Conservation (phyloP, 306 rosid genomes). For the Arachis hypogaea region DNA sequence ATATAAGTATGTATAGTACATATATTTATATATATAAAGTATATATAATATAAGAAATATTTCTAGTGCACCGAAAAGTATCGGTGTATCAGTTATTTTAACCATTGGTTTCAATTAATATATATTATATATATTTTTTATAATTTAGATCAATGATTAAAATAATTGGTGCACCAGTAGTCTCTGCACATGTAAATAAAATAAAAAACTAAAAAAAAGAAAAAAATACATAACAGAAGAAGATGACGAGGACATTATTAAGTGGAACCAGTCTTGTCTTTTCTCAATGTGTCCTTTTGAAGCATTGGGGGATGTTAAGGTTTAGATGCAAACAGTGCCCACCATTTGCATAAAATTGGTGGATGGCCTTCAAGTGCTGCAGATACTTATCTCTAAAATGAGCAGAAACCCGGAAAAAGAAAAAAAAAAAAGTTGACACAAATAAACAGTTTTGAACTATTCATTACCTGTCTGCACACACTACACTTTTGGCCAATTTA, state of each 20-base stretch:
- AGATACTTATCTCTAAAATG: neutral
- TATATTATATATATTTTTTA: too few species aligned
- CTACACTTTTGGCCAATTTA: slow-evolving; percentile 30
- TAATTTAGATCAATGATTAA: too few species aligned
- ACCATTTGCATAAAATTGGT: slow-evolving; percentile 35
- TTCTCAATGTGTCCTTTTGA: slow-evolving; percentile 31
- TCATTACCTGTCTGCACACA: slow-evolving; percentile 4
- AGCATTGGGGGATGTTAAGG: slow-evolving; percentile 39
- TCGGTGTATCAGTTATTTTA: too few species aligned
- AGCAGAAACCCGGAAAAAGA: slow-evolving; percentile 1
- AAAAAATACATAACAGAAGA: neutral
- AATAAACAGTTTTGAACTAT: slow-evolving; percentile 36
- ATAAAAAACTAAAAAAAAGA: neutral
- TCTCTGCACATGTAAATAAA: neutral
- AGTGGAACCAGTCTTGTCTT: slow-evolving; percentile 4
- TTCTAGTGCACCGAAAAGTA: too few species aligned
- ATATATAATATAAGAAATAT: too few species aligned
- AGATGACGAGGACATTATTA: slow-evolving; percentile 35
- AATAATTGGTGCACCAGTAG: too few species aligned
- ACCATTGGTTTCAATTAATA: too few species aligned
- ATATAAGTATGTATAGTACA: too few species aligned
- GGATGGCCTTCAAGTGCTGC: slow-evolving; percentile 21
- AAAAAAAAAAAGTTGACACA: slow-evolving; percentile 20
- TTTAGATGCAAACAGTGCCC: slow-evolving; percentile 41
- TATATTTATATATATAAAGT: too few species aligned